These are phyloP conservation scores for Melaleuca alternifolia DNA, from an alignment of 345 rosid genomes.

Conservation along the genomic window DNA sequence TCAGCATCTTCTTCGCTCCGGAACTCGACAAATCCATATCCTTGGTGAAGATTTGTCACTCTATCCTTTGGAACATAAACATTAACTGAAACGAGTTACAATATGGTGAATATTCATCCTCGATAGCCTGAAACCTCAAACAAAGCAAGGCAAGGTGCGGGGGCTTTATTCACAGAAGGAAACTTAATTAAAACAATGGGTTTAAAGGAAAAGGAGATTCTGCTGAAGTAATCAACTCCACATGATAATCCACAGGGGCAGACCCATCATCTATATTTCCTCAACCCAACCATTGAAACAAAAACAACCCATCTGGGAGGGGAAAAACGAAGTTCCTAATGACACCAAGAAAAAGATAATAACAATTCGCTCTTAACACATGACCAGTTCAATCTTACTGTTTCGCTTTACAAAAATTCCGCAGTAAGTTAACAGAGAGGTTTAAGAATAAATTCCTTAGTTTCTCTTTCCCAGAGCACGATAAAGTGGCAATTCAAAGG, in stretches of 20 bases:
- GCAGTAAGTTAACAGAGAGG: neutral
- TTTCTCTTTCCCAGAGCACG: neutral
- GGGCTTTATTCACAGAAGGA: neutral
- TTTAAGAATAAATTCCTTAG: neutral
- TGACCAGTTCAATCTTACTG: neutral
- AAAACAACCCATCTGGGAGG: neutral
- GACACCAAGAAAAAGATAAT: neutral
- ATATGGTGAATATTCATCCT: neutral
- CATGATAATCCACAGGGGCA: neutral
- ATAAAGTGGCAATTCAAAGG: neutral
- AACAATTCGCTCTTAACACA: neutral
- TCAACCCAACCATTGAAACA: neutral
- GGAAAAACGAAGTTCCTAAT: neutral
- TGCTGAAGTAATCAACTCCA: neutral
- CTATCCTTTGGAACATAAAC: slow-evolving; percentile 97
- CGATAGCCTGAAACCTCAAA: neutral
- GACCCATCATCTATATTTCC: neutral
- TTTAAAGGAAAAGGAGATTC: neutral
- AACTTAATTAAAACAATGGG: neutral
- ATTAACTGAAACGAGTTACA: slow-evolving; percentile 40
- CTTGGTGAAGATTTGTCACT: slow-evolving; percentile 91
- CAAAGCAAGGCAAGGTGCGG: neutral
- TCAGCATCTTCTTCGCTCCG: slow-evolving; percentile 98
- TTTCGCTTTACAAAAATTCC: neutral
- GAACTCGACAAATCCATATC: slow-evolving; percentile 86